Percentiles rank a stretch among this genome's conserved stretches.
Conservation (phyloP, 2,329 filamentous ascomycete genomes). For the Monilinia aucupariae region DNA sequence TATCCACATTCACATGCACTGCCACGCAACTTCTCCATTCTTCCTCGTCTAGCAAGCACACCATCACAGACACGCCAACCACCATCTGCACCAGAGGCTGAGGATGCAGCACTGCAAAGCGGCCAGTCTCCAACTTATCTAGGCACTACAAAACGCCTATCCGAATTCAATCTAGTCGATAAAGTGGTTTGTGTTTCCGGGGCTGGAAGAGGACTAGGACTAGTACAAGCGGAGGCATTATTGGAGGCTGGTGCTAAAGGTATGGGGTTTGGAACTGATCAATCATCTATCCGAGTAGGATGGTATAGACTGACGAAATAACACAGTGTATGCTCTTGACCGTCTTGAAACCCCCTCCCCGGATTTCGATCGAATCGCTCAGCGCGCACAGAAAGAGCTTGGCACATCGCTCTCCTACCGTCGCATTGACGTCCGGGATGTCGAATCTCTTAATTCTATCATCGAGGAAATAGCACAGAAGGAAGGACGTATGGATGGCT, state of each 20-base stretch:
- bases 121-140: constrained; percentile 21
- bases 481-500: constrained; percentile 70
- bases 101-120: constrained; percentile 17
- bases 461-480: constrained; percentile 63
- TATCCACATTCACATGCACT: not conserved
- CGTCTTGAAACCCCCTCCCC: constrained; percentile 41
- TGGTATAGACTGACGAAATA: not conserved
- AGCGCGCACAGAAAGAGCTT: constrained; percentile 38
- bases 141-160: constrained; percentile 29
- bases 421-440: constrained; percentile 74
- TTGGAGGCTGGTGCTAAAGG: constrained; percentile 68
- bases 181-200: constrained; percentile 67
- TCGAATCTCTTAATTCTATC: constrained; percentile 58
- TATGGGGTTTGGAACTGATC: constrained; percentile 28
- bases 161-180: constrained; percentile 63
- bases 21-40: constrained; percentile 15
- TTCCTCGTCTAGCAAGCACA: constrained; percentile 5
- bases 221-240: constrained; percentile 67
- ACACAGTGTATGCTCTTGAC: constrained; percentile 31
- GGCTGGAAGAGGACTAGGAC: constrained; percentile 65
- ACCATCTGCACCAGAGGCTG: constrained; percentile 21
- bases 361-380: constrained; percentile 56
- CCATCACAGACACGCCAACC: constrained; percentile 14
- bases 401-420: constrained; percentile 63
- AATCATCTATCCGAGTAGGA: not conserved